Conservation (phyloP, 2,329 filamentous ascomycete species). For the Geosmithia flava region DNA sequence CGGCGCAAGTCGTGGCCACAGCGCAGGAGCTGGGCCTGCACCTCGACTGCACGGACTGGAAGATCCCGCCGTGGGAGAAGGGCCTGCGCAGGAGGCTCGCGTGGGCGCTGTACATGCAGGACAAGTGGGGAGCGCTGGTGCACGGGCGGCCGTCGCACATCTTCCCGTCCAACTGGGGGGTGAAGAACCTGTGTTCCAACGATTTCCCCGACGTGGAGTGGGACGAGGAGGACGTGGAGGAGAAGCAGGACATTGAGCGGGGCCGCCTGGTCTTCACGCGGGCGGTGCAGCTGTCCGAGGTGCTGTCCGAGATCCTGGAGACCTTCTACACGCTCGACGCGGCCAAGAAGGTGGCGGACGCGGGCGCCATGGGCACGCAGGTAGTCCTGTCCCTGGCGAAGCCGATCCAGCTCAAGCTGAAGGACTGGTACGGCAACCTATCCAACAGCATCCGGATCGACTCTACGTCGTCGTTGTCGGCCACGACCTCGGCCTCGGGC, state of each 20-base stretch:
- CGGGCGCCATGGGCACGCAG: slow-evolving; percentile 58
- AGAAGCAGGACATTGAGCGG: slow-evolving; percentile 52
- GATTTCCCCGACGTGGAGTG: slow-evolving; percentile 66
- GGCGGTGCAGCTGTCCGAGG: slow-evolving; percentile 63
- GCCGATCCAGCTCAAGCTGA: slow-evolving; percentile 70
- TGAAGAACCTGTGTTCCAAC: slow-evolving; percentile 48
- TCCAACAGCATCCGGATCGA: slow-evolving; percentile 56
- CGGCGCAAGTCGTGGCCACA: slow-evolving; percentile 76
- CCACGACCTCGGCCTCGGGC: too few relatives aligned
- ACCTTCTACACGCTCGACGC: slow-evolving; percentile 72
- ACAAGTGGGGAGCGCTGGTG: slow-evolving; percentile 78
- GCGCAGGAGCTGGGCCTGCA: slow-evolving; percentile 82
- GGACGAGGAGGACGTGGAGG: slow-evolving; percentile 47
- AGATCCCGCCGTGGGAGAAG: slow-evolving; percentile 79
- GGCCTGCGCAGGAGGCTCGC: slow-evolving; percentile 74
- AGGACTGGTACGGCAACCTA: slow-evolving; percentile 67
- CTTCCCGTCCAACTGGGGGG: slow-evolving; percentile 61
- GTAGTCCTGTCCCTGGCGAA: slow-evolving; percentile 65
- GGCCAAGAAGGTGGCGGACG: slow-evolving; percentile 54
- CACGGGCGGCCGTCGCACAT: slow-evolving; percentile 77
- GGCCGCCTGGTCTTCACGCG: slow-evolving; percentile 61
- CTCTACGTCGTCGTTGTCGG: slow-evolving; percentile 19
- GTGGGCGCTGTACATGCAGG: slow-evolving; percentile 90
- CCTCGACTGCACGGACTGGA: slow-evolving; percentile 77
- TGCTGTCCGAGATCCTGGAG: slow-evolving; percentile 69